Percentiles rank a stretch among this genome's conserved stretches.
Conservation (phyloP, 768 basidiomycete species). For the Lentinula sp. region DNA sequence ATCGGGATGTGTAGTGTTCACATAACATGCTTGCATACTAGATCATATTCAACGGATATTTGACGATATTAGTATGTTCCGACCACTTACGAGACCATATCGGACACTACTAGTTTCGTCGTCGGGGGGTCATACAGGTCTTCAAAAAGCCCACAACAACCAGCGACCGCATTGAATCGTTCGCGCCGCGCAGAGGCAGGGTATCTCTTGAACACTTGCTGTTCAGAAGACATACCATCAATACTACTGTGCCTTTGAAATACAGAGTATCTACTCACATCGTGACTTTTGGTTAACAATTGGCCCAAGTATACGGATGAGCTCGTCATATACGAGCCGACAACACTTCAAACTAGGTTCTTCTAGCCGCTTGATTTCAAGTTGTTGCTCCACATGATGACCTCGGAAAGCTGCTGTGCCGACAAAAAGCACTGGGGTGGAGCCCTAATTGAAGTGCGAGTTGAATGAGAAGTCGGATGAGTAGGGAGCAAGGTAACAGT, state of each 20-base stretch:
- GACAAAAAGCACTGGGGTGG: conserved; percentile 93
- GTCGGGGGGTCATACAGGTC: conserved; percentile 88
- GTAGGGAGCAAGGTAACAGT: conserved; percentile 22
- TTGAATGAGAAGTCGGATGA: neutral
- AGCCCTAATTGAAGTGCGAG: conserved; percentile 62
- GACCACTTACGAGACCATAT: conserved; percentile 78
- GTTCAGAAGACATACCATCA: conserved; percentile 8
- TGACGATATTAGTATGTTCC: neutral
- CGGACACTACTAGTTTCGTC: conserved; percentile 87
- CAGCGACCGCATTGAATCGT: conserved; percentile 90
- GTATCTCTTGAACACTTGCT: conserved; percentile 96
- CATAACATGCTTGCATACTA: conserved; percentile 98
- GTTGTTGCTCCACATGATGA: conserved; percentile 99
- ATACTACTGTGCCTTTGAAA: neutral
- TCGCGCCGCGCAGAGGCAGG: conserved; percentile 97
- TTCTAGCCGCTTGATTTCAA: conserved; percentile 94
- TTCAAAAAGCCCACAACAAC: conserved; percentile 98
- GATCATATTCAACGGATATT: neutral
- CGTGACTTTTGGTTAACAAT: conserved; percentile 84
- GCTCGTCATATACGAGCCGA: conserved; percentile 93
- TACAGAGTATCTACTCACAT: conserved; percentile 36
- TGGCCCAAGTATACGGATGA: conserved; percentile 95
- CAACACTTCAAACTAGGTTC: conserved; percentile 93
- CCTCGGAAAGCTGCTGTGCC: conserved; percentile 96
- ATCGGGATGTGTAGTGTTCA: conserved; percentile 99